Evolutionary conservation across 768 basidiomycete species (phyloP).

Genomic region (Boletus insuetus): DNA sequence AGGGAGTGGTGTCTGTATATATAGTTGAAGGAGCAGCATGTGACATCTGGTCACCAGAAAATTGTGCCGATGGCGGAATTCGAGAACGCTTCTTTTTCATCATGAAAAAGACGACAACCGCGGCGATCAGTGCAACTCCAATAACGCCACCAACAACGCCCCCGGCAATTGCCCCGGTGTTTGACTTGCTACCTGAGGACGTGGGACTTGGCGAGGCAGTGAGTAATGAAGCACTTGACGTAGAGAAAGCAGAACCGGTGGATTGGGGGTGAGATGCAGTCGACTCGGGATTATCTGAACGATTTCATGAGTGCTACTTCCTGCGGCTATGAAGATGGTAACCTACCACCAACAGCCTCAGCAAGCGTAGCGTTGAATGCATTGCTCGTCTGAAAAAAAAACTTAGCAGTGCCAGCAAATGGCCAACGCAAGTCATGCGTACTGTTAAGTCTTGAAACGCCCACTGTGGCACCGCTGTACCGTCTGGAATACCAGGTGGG

Average conservation of each 20-base stretch:
- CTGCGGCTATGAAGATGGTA: background rate
- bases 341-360: conserved; percentile 28
- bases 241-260: conserved; percentile 12
- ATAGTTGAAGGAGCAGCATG: background rate
- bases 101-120: conserved; percentile 39
- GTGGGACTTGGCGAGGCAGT: conserved; percentile 4
- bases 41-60: background rate
- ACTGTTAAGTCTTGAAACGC: conserved; percentile 56
- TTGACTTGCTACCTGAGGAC: conserved; percentile 11
- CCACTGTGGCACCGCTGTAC: conserved; percentile 57
- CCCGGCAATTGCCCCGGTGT: conserved; percentile 57
- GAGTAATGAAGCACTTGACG: conserved; percentile 17
- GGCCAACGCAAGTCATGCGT: conserved; percentile 12
- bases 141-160: conserved; percentile 67
- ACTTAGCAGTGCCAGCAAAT: conserved; percentile 1
- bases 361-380: conserved; percentile 42
- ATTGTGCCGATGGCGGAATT: conserved; percentile 17
- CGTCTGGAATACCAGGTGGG: conserved; percentile 45
- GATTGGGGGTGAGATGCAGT: conserved; percentile 35
- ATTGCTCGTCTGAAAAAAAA: conserved; percentile 30
- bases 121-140: conserved; percentile 42
- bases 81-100: conserved; percentile 28
- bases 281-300: conserved; percentile 43
- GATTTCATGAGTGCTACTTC: background rate
- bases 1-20: conserved; percentile 11